Evolutionary conservation across 352 stramenopile genomes (phyloP).

Genomic region (Phytopythium kandeliae): DNA sequence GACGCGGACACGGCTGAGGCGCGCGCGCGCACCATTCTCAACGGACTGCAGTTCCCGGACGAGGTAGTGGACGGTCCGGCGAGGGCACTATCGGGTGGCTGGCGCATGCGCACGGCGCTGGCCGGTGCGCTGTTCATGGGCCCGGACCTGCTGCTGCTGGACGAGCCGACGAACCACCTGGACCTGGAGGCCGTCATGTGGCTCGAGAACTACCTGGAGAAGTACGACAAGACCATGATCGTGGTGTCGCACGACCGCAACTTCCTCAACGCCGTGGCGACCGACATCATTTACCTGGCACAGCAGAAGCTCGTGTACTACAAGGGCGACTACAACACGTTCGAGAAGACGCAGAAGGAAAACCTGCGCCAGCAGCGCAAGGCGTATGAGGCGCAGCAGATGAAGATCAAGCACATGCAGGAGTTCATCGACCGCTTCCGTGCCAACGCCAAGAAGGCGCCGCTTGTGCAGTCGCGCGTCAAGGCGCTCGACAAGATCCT

Average conservation of each 20-base stretch:
- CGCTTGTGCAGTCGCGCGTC: conserved; percentile 95
- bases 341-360: conserved; percentile 92
- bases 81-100: conserved; percentile 91
- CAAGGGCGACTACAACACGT: conserved; percentile 96
- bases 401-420: conserved; percentile 94
- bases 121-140: conserved; percentile 94
- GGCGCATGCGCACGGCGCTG: conserved; percentile 92
- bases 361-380: conserved; percentile 92
- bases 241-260: conserved; percentile 95
- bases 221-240: conserved; percentile 92
- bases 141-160: conserved; percentile 93
- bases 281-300: conserved; percentile 94
- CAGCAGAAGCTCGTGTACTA: conserved; percentile 91
- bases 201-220: conserved; percentile 89
- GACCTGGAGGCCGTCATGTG: conserved; percentile 91
- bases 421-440: conserved; percentile 97
- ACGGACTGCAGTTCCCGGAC: conserved; percentile 92
- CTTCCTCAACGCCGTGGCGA: conserved; percentile 96
- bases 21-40: conserved; percentile 88
- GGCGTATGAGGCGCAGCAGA: conserved; percentile 82
- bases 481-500: conserved; percentile 90
- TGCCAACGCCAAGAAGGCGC: conserved; percentile 94
- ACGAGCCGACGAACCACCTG: conserved; percentile 93
- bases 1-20: conserved; percentile 89
- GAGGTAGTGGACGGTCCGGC: conserved; percentile 89